phyloP scores from a whole-genome alignment of 768 basidiomycete genomes.

The Mycena venus region DNA sequence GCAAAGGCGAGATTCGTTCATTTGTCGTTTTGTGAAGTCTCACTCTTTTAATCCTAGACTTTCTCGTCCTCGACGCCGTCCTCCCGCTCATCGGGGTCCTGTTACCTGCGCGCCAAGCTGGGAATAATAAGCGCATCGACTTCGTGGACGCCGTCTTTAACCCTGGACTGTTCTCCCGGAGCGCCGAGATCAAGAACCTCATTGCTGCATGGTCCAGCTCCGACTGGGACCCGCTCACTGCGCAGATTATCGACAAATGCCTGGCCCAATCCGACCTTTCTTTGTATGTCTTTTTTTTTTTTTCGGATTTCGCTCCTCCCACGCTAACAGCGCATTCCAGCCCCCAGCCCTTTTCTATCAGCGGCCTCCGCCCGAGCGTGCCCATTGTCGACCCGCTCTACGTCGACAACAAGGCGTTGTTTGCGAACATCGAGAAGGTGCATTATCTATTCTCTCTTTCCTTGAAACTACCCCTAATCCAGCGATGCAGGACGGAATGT shows the following conservation, averaged over 20 bases:
- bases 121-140: slow-evolving; percentile 20
- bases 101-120: slow-evolving; percentile 7
- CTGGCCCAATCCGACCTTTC: slow-evolving; percentile 27
- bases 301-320: background rate
- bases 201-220: background rate
- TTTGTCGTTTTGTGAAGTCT: background rate
- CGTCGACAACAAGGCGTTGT: slow-evolving; percentile 30
- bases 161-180: slow-evolving; percentile 16
- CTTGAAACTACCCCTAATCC: background rate
- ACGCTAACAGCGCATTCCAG: slow-evolving; percentile 13
- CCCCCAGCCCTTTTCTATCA: slow-evolving; percentile 34
- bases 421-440: slow-evolving; percentile 23
- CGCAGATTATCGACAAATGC: slow-evolving; percentile 17
- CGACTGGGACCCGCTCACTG: slow-evolving; percentile 26
- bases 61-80: slow-evolving; percentile 22
- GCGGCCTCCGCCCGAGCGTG: slow-evolving; percentile 4
- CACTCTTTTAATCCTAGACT: slow-evolving; percentile 8
- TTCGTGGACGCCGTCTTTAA: slow-evolving; percentile 28
- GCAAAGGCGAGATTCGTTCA: background rate
- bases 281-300: slow-evolving; percentile 14
- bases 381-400: slow-evolving; percentile 28
- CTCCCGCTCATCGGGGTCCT: slow-evolving; percentile 16
- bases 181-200: slow-evolving; percentile 22
- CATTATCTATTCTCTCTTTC: background rate
- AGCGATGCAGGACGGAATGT: slow-evolving; percentile 2